Evolutionary conservation across 345 rosid species (phyloP).

Genomic region (Moricandia moricandioides): DNA sequence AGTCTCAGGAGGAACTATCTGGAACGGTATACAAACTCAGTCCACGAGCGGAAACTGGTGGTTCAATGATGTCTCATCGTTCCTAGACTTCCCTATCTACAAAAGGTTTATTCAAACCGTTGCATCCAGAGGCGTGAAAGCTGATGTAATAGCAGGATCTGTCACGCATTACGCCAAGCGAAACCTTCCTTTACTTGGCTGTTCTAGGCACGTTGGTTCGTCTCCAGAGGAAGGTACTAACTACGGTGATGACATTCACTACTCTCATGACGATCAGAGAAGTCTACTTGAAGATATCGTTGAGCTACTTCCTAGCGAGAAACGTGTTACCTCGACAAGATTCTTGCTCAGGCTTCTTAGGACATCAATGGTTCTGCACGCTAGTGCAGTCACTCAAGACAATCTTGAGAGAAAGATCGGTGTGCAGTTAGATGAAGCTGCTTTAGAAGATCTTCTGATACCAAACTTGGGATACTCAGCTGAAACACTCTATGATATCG

Average conservation of each 20-base stretch:
- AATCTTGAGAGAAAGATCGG: slow-evolving; percentile 74
- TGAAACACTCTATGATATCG: slow-evolving; percentile 79
- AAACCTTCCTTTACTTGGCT: slow-evolving; percentile 69
- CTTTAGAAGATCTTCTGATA: slow-evolving; percentile 74
- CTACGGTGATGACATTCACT: slow-evolving; percentile 22
- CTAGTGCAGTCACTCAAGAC: slow-evolving; percentile 50
- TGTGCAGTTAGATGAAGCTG: slow-evolving; percentile 65
- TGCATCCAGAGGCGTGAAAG: slow-evolving; percentile 53
- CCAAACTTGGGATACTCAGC: slow-evolving; percentile 70
- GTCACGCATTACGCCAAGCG: slow-evolving; percentile 60
- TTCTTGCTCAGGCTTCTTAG: slow-evolving; percentile 81
- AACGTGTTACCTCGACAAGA: slow-evolving; percentile 55
- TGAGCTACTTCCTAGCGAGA: slow-evolving; percentile 58
- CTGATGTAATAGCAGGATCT: slow-evolving; percentile 57
- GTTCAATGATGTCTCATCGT: slow-evolving; percentile 66
- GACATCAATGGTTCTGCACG: slow-evolving; percentile 65
- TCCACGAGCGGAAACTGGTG: slow-evolving; percentile 68
- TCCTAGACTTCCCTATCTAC: slow-evolving; percentile 51
- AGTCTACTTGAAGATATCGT: slow-evolving; percentile 73
- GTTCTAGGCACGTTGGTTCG: slow-evolving; percentile 44
- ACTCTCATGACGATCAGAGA: slow-evolving; percentile 48
- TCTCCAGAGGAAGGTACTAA: slow-evolving; percentile 33
- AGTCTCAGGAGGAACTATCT: slow-evolving; percentile 40
- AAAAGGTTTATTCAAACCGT: slow-evolving; percentile 66
- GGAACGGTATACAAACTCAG: slow-evolving; percentile 71